A percentile compares a stretch with the other conserved stretches of the same genome.
Conservation (phyloP, 352 stramenopile species). For the Phytophthora capsici region DNA sequence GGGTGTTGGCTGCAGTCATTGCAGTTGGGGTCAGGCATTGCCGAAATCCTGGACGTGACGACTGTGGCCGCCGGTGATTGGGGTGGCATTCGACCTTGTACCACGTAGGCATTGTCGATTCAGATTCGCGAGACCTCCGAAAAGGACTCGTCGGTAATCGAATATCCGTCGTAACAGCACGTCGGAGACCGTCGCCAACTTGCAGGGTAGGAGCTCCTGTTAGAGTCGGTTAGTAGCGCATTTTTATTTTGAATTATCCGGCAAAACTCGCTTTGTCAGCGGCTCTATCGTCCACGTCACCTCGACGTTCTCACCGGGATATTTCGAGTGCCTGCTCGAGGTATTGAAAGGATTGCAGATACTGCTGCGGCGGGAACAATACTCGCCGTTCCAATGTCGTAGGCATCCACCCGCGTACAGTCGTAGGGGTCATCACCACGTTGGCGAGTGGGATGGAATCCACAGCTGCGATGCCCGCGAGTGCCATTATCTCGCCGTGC, state of each 20-base stretch:
- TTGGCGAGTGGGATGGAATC: constrained; percentile 10
- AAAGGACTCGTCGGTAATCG: constrained; percentile 5
- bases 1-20: constrained; percentile 6
- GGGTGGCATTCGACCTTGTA: neutral
- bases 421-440: constrained; percentile 1
- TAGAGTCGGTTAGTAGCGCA: constrained; percentile 21
- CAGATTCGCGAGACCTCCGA: constrained; percentile 17
- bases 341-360: constrained; percentile 10
- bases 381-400: constrained; percentile 1
- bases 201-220: constrained; percentile 2
- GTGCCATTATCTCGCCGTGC: constrained; percentile 10
- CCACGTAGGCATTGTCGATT: constrained; percentile 25
- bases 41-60: neutral
- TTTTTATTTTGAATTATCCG: constrained; percentile 1
- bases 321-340: constrained; percentile 15
- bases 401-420: neutral
- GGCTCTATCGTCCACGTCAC: constrained; percentile 1
- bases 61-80: neutral
- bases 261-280: constrained; percentile 7
- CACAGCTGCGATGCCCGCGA: constrained; percentile 16
- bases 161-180: neutral
- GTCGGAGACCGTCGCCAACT: neutral
- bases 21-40: constrained; percentile 25
- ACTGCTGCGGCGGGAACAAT: constrained; percentile 2
- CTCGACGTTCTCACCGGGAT: neutral